Evolutionary conservation across 2,329 filamentous ascomycete species (phyloP).

Genomic region (Phialophora macrospora): DNA sequence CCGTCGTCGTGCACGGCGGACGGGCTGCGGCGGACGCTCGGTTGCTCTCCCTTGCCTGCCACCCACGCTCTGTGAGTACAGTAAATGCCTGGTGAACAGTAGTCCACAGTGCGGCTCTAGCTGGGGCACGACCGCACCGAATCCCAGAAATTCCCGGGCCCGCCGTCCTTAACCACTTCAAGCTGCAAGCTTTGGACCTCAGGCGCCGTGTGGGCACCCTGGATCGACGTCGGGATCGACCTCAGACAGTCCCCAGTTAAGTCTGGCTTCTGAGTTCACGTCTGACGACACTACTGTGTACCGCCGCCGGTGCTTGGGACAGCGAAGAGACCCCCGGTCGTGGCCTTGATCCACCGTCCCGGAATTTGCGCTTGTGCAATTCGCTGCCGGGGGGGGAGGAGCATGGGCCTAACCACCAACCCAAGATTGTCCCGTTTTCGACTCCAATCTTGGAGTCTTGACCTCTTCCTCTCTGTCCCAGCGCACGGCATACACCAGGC

Average conservation of each 20-base stretch:
- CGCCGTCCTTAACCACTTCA: conserved; percentile 6
- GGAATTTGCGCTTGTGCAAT: conserved; percentile 30
- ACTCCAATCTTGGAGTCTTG: conserved; percentile 29
- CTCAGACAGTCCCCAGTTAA: conserved; percentile 24
- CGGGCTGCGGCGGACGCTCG: not conserved
- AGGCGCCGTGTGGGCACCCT: conserved; percentile 21
- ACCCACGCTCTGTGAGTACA: not conserved
- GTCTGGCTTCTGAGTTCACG: conserved; percentile 14
- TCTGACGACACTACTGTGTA: conserved; percentile 36
- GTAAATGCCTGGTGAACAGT: not conserved
- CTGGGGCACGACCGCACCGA: conserved; percentile 7
- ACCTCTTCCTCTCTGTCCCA: conserved; percentile 31
- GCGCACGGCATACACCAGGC: conserved; percentile 20
- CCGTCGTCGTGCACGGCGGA: not conserved
- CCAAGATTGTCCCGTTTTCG: conserved; percentile 28
- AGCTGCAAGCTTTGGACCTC: conserved; percentile 4
- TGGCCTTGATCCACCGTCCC: conserved; percentile 26
- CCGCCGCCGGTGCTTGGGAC: conserved; percentile 21
- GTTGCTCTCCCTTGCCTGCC: not conserved
- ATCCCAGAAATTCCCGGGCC: conserved; percentile 18
- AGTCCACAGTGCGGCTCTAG: conserved; percentile 8
- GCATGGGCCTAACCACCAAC: conserved; percentile 25
- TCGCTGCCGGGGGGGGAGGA: conserved; percentile 21
- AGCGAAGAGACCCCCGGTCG: conserved; percentile 24
- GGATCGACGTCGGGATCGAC: conserved; percentile 33